Base-by-base conservation (phyloP, 1,284 basidiomycete genomes). In the Trichosporon sp. region DNA sequence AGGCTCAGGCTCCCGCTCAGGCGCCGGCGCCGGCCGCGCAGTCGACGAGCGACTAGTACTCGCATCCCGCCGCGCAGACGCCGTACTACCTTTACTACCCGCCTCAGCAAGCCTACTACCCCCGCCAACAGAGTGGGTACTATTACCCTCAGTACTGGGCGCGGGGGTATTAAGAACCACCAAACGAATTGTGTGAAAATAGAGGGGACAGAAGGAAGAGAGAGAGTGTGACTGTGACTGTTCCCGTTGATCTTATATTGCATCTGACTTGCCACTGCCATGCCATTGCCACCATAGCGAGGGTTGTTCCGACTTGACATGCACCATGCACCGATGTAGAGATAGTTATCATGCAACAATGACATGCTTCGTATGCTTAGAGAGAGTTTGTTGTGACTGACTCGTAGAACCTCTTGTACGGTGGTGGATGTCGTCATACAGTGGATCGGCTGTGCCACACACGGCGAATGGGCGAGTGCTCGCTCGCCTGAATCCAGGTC, bases 31-130 rank as follows among this genome's bases (percentile, higher is more conserved):
- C 14, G 19, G n/a, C 51, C 12, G 38, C 38, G 38, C 38, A 10
- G 51, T 54, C 51, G 51, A 54, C 51, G 51, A 54, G 19, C 51
- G 51, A 54, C 51, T 54, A 54, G 51, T 54, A 54, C 51, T 54
- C 51, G 51, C 51, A 54, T 26, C 51, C 51, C 51, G 51, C 51
- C n/a, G 51, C 51, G 7, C 14, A 4, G 19, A 54, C 51, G 16
- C 14, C 51, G 3, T 54, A 54, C 51, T 54, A 54, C 51, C 51
- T 19, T 6, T 54, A 21, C 51, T 7, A 19, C 19, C 51, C 51
- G n/a, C 16, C n/a, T 16, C 51, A 54, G 51, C 19, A 16, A 11
- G 19, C 51, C 21, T 21, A 54, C 51, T 54, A 54, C 51, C 51
- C 51, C n/a, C 51, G 4, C 51, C 51, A 54, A 19, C 51, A 21